Base-by-base conservation (phyloP, 208 protist species). In the Leishmania braziliensis region DNA sequence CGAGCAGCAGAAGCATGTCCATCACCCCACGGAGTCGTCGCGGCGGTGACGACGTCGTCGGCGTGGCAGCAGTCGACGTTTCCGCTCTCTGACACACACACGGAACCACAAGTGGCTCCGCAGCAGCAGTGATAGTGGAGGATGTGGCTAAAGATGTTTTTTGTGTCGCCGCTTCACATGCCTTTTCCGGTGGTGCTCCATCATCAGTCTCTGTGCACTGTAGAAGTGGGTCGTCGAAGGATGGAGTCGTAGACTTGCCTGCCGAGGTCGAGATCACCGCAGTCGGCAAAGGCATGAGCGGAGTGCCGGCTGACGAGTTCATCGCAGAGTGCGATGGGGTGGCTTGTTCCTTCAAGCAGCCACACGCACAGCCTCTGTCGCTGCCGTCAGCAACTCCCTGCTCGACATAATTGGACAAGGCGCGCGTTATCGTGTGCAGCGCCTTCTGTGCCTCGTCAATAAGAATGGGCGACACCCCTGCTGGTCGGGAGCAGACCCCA, bases 361-460 rank as follows among this genome's bases (percentile, higher is more conserved):
- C 51, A n/a, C 14, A 3, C 16, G 16, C 39, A 43, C 18, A n/a
- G 33, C 72, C 51, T 56, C 63, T 36, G 46, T 60, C 58, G 18
- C 43, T 29, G 18, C 23, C 3, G 39, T 54, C 71, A 53, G 66
- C 71, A 70, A 54, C 18, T 33, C 78, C 82, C 60, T 78, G 75
- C 77, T 96, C 91, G 0, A 90, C 83, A 53, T 87, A 87, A 76
- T 92, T 92, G 16, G 91, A 90, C 48, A 95, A 80, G 23, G 90
- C 89, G 43, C 91, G 91, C 1, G 89, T 81, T 66, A 93, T 81
- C 48, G 76, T 66, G 53, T 92, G 88, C 20, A 96, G 63, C 8
- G 87, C 84, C 23, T 84, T 92, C 69, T 86, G 88, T 48, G 86
- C 79, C 73, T 90, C 88, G 33, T 95, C 89, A 12, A 89, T 69